A percentile compares a stretch with the other conserved stretches of the same genome.
These are phyloP conservation scores for Ophiosphaerella narmari DNA, from an alignment of 2,329 filamentous ascomycete genomes.

Conservation along the genomic window DNA sequence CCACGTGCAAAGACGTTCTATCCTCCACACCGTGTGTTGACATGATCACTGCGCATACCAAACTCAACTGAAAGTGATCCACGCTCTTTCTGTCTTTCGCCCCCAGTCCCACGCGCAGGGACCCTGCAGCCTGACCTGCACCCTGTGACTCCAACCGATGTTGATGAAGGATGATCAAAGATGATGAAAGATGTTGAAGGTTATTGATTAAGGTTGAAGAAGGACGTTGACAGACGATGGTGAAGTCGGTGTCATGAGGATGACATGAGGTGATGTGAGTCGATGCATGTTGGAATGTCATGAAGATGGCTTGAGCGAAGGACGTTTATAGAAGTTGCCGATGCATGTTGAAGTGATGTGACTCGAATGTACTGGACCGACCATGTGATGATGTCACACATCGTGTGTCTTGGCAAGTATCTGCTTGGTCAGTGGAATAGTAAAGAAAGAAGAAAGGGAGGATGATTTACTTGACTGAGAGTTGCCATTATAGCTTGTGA, in stretches of 20 bases:
- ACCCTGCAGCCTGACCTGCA: slow-evolving; percentile 7
- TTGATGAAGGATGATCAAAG: background rate
- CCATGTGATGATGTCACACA: background rate
- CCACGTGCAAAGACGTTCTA: slow-evolving; percentile 14
- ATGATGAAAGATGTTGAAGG: too few relatives aligned
- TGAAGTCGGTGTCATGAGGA: background rate
- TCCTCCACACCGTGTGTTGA: slow-evolving; percentile 14
- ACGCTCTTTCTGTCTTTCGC: slow-evolving; percentile 5
- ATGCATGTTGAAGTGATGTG: slow-evolving; percentile 6
- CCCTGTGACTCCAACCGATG: background rate
- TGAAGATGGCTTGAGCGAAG: background rate
- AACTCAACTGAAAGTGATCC: slow-evolving; percentile 3
- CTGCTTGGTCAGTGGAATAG: too few relatives aligned
- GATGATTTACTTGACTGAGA: background rate
- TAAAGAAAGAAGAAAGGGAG: background rate
- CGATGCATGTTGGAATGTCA: slow-evolving; percentile 4
- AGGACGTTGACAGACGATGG: background rate
- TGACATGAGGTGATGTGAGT: background rate
- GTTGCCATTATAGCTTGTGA: background rate
- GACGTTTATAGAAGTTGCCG: background rate
- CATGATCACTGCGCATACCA: slow-evolving; percentile 5
- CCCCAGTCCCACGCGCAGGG: background rate
- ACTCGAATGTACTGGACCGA: background rate
- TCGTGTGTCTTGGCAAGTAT: too few relatives aligned
- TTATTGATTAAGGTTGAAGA: background rate